Conservation (phyloP, 148 eudicot genomes). For the Simmondsia chinensis region DNA sequence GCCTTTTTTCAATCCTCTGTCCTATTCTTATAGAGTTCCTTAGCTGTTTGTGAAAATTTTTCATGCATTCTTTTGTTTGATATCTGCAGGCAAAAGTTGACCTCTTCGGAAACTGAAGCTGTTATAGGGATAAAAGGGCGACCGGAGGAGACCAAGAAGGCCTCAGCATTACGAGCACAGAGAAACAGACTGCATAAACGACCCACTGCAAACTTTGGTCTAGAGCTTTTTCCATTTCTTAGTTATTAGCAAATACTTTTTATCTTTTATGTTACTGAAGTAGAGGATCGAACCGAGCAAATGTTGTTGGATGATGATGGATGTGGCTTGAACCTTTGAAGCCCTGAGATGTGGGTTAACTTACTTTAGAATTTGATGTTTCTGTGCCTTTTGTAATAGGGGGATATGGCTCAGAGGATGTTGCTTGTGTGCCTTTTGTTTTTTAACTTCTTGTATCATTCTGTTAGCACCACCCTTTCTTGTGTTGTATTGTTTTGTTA, state of each 20-base stretch:
- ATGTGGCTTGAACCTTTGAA: constrained; percentile 8
- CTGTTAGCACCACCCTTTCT: constrained; percentile 1
- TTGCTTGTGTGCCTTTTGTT: constrained; percentile 9
- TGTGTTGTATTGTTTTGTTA: constrained; percentile 6
- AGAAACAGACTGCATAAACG: too few relatives aligned
- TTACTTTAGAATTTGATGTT: constrained; percentile 21
- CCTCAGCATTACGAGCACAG: too few relatives aligned
- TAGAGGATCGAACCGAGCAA: constrained; percentile 14
- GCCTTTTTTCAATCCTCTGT: too few relatives aligned
- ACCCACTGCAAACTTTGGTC: too few relatives aligned
- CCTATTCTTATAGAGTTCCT: too few relatives aligned
- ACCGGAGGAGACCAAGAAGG: too few relatives aligned
- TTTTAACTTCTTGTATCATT: constrained; percentile 20
- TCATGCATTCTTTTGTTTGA: too few relatives aligned
- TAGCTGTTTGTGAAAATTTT: too few relatives aligned
- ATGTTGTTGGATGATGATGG: constrained; percentile 17
- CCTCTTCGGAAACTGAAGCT: too few relatives aligned
- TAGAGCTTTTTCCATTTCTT: too few relatives aligned
- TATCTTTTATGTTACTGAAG: constrained; percentile 10
- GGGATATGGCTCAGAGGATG: constrained; percentile 23
- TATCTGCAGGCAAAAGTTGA: too few relatives aligned
- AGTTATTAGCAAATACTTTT: constrained; percentile 13
- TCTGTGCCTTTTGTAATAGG: constrained; percentile 26
- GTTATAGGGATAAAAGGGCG: too few relatives aligned
- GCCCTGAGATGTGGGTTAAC: constrained; percentile 19